phyloP scores from a whole-genome alignment of 306 rosid genomes.

The Alnus glutinosa region DNA sequence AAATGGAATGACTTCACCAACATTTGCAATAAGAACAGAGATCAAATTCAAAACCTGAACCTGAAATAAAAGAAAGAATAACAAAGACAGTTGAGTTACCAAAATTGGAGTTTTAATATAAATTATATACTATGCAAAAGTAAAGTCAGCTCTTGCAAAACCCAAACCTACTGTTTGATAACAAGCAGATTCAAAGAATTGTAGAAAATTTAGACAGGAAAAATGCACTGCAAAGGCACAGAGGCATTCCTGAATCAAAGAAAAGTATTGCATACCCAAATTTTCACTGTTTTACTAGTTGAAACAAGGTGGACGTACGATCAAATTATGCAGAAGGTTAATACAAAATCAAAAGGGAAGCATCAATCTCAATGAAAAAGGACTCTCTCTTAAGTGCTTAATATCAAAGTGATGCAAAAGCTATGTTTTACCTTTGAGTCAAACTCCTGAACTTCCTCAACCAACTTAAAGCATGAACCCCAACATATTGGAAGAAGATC shows the following conservation, averaged over 20 bases:
- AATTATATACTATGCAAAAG: constrained; percentile 12
- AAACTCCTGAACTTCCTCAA: constrained; percentile 90
- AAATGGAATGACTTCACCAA: constrained; percentile 72
- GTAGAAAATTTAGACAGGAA: background rate
- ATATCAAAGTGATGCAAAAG: constrained; percentile 22
- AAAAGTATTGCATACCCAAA: constrained; percentile 12
- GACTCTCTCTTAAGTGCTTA: background rate
- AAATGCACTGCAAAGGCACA: background rate
- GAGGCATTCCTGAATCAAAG: constrained; percentile 13
- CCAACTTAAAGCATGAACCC: constrained; percentile 84
- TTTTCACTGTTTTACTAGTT: background rate
- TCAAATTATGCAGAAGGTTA: background rate
- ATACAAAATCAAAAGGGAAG: background rate
- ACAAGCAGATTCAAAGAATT: constrained; percentile 1
- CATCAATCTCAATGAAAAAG: constrained; percentile 1
- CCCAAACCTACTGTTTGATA: constrained; percentile 15
- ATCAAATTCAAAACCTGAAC: constrained; percentile 91
- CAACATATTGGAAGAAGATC: constrained; percentile 93
- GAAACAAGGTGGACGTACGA: background rate
- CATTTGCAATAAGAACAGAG: constrained; percentile 74
- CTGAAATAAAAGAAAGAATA: constrained; percentile 51
- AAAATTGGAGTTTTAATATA: constrained; percentile 11
- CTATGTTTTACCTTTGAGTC: constrained; percentile 80
- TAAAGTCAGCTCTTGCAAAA: constrained; percentile 14
- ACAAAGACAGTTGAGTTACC: constrained; percentile 9